Evolutionary conservation across 2,329 filamentous ascomycete genomes (phyloP).

Genomic region (Colletotrichum viniferum): DNA sequence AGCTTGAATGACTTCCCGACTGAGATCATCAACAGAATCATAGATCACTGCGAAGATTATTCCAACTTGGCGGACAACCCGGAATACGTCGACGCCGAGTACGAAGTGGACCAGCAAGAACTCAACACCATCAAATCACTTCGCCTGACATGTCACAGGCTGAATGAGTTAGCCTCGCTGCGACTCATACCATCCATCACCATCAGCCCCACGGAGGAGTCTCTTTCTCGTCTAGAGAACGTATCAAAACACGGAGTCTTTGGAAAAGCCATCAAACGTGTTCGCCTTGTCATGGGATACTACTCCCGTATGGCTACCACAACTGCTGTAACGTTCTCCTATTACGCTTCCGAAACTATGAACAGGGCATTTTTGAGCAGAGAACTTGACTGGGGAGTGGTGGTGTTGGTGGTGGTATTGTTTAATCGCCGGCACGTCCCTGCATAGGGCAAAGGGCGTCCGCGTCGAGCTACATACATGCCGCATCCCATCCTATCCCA

Average conservation of each 20-base stretch:
- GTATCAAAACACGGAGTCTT: not conserved
- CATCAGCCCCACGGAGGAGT: not conserved
- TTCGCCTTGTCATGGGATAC: not conserved
- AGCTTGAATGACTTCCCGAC: not conserved
- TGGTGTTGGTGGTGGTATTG: too few relatives aligned
- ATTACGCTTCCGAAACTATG: too few relatives aligned
- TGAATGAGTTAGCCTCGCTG: not conserved
- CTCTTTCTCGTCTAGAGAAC: not conserved
- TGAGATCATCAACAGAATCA: not conserved
- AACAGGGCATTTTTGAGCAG: too few relatives aligned
- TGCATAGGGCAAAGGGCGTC: too few relatives aligned
- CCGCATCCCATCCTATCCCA: too few relatives aligned
- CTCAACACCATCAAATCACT: not conserved
- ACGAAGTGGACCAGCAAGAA: not conserved
- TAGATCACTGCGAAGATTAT: not conserved
- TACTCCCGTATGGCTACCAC: not conserved
- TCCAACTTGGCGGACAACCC: not conserved
- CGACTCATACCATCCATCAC: not conserved
- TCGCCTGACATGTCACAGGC: not conserved
- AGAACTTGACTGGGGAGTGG: too few relatives aligned
- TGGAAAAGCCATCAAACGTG: not conserved
- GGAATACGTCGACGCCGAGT: accelerated
- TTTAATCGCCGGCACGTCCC: too few relatives aligned
- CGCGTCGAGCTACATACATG: too few relatives aligned
- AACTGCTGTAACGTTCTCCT: too few relatives aligned